A percentile compares a stretch with the other conserved stretches of the same genome.
Evolutionary conservation across 2,329 filamentous ascomycete species (phyloP).

Genomic region (Hymenoscyphus repandus): DNA sequence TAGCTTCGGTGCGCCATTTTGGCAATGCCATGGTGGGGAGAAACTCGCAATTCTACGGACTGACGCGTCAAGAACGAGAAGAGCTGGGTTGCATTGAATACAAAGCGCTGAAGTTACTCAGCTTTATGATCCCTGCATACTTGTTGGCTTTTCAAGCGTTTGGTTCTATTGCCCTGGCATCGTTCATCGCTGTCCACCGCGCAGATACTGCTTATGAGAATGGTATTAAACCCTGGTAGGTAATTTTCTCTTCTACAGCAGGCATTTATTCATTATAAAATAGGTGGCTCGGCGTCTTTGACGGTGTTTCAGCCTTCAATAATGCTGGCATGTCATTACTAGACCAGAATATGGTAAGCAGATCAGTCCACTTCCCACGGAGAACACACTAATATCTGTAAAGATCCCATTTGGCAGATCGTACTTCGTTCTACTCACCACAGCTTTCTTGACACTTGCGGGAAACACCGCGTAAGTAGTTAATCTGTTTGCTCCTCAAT

Average conservation of each 20-base stretch:
- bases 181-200: slow-evolving; percentile 53
- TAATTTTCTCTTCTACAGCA: background rate
- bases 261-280: background rate
- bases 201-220: slow-evolving; percentile 45
- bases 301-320: slow-evolving; percentile 64
- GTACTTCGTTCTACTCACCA: slow-evolving; percentile 38
- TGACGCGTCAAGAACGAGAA: slow-evolving; percentile 50
- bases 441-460: slow-evolving; percentile 55
- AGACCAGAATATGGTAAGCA: slow-evolving; percentile 54
- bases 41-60: slow-evolving; percentile 50
- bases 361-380: background rate
- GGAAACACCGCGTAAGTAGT: slow-evolving; percentile 51
- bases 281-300: slow-evolving; percentile 60
- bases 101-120: slow-evolving; percentile 53
- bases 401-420: slow-evolving; percentile 37
- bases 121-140: slow-evolving; percentile 56
- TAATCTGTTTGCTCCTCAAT: background rate
- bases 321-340: slow-evolving; percentile 66
- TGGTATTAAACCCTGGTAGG: slow-evolving; percentile 53
- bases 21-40: slow-evolving; percentile 35
- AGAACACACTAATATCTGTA: background rate
- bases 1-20: slow-evolving; percentile 2
- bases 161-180: slow-evolving; percentile 51
- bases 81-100: slow-evolving; percentile 60
- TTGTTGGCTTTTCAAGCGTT: slow-evolving; percentile 55